Evolutionary conservation across 78 protist genomes (phyloP).

Genomic region (Protostelium mycophagum): DNA sequence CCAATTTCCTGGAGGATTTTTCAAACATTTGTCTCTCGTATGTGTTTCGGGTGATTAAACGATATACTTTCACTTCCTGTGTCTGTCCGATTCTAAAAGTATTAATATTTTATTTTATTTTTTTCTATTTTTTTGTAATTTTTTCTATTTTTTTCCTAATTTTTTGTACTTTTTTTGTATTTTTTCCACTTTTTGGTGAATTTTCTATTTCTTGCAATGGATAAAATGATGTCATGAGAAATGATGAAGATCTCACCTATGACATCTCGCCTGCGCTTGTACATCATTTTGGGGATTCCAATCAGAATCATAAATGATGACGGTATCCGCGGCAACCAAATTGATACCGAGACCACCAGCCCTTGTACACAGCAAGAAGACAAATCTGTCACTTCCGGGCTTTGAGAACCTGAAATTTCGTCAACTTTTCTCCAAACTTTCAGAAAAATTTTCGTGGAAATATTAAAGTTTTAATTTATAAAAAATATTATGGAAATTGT

Average conservation of each 20-base stretch:
- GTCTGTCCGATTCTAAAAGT: slow-evolving; percentile 95
- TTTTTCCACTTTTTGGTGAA: neutral
- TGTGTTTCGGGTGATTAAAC: slow-evolving; percentile 83
- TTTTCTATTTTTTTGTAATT: too few relatives aligned
- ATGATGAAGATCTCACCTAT: neutral
- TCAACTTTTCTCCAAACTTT: too few relatives aligned
- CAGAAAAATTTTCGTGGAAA: neutral
- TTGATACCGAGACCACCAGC: slow-evolving; percentile 99
- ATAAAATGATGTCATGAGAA: too few relatives aligned
- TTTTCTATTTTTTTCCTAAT: slow-evolving; percentile 31
- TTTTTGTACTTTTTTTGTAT: neutral
- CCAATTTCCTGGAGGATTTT: slow-evolving; percentile 76
- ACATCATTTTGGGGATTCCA: slow-evolving; percentile 98
- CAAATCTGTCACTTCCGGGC: slow-evolving; percentile 70
- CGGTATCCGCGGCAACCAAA: slow-evolving; percentile 94
- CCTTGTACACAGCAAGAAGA: slow-evolving; percentile 91
- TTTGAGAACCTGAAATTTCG: slow-evolving; percentile 38
- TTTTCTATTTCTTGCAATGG: too few relatives aligned
- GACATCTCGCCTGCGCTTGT: slow-evolving; percentile 85
- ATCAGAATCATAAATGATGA: slow-evolving; percentile 95
- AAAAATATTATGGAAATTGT: slow-evolving; percentile 13
- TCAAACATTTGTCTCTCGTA: slow-evolving; percentile 82
- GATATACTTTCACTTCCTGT: slow-evolving; percentile 83
- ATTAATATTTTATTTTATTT: too few relatives aligned
- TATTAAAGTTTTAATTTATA: neutral